phyloP scores from a whole-genome alignment of 208 protist genomes.

The Leishmania mexicana region DNA sequence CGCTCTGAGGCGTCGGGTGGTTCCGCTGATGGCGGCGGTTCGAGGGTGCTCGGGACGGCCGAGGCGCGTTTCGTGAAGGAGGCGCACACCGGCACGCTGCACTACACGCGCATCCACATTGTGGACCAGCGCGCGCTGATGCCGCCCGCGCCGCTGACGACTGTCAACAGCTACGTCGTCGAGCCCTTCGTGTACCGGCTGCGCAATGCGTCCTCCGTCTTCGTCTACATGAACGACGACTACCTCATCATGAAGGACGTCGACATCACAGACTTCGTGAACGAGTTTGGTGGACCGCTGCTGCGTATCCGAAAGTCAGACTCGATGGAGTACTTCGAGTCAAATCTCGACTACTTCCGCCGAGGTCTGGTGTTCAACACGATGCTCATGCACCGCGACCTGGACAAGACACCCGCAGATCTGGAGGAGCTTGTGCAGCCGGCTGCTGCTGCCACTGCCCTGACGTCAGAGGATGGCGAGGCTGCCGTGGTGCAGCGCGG shows the following conservation, averaged over 20 bases:
- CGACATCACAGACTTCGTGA: slow-evolving; percentile 19
- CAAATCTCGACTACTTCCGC: slow-evolving; percentile 13
- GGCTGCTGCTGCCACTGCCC: not conserved
- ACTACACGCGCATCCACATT: slow-evolving; percentile 22
- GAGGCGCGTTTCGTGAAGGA: not conserved
- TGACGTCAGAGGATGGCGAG: not conserved
- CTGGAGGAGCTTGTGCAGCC: slow-evolving; percentile 9
- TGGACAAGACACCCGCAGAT: not conserved
- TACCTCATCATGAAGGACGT: slow-evolving; percentile 28
- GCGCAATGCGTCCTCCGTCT: slow-evolving; percentile 18
- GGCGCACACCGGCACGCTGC: slow-evolving; percentile 9
- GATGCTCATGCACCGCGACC: slow-evolving; percentile 13
- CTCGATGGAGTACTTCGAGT: slow-evolving; percentile 21
- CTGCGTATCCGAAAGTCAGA: slow-evolving; percentile 8
- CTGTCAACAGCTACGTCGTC: slow-evolving; percentile 15
- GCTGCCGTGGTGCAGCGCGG: not conserved
- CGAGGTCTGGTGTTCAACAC: slow-evolving; percentile 16
- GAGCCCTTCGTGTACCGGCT: slow-evolving; percentile 23
- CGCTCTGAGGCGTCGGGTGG: not conserved
- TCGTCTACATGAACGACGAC: slow-evolving; percentile 26
- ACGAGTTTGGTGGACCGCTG: slow-evolving; percentile 4
- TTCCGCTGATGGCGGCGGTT: not conserved
- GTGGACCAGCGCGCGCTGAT: slow-evolving; percentile 22
- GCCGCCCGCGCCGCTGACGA: slow-evolving; percentile 1
- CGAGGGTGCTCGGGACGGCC: slow-evolving; percentile 4